Percentiles rank a stretch among this genome's conserved stretches.
Evolutionary conservation across 176 grass and related monocot genomes (phyloP).

Genomic region (Oropetium thomaeum): DNA sequence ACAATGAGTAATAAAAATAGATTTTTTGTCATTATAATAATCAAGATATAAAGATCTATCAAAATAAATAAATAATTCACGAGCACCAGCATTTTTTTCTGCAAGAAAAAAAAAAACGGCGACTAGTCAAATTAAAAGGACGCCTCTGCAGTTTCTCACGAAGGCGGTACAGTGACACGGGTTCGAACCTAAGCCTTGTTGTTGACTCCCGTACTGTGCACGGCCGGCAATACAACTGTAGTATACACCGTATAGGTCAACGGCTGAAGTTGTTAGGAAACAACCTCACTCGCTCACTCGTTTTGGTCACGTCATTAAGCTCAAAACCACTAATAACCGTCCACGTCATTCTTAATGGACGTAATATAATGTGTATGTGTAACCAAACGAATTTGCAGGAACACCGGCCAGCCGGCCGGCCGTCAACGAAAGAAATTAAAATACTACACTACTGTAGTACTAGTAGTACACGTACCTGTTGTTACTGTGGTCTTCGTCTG

Average conservation of each 20-base stretch:
- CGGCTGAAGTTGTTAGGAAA: slow-evolving; percentile 16
- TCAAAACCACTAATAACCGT: neutral
- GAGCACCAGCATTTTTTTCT: no score
- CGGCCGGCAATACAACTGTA: no score
- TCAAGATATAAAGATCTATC: no score
- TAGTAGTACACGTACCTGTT: no score
- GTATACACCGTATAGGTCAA: neutral
- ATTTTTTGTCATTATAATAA: no score
- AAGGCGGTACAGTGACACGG: neutral
- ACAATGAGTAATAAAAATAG: no score
- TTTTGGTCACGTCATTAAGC: slow-evolving; percentile 19
- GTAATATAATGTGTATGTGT: neutral
- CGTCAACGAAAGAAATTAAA: neutral
- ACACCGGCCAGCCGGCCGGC: neutral
- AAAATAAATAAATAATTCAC: no score
- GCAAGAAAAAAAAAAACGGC: neutral
- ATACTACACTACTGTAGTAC: no score
- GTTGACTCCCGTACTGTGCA: neutral
- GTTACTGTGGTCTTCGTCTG: slow-evolving; percentile 47
- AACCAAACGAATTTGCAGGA: neutral
- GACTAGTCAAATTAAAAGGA: neutral
- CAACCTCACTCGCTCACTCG: slow-evolving; percentile 21
- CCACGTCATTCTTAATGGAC: neutral
- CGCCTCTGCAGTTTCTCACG: neutral
- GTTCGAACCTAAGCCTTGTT: neutral